Evolutionary conservation across 148 eudicot genomes (phyloP).

Genomic region (Dysphania ambrosioides): DNA sequence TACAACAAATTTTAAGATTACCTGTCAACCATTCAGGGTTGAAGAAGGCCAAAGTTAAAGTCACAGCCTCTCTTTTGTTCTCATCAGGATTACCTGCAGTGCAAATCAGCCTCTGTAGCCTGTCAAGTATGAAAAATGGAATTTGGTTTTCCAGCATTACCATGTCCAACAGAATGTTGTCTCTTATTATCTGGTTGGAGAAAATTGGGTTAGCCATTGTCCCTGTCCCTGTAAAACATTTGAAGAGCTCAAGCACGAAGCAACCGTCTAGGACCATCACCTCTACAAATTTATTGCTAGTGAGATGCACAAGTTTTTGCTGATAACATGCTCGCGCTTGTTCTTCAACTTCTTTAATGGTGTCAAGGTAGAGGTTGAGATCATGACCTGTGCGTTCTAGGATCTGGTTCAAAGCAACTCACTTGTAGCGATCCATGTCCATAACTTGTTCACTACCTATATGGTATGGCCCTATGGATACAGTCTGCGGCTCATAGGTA

Average conservation of each 20-base stretch:
- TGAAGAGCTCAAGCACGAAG: slow-evolving; percentile 57
- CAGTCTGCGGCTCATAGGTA: slow-evolving; percentile 15
- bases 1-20: not conserved
- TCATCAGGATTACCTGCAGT: not conserved
- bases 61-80: slow-evolving; percentile 21
- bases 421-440: slow-evolving; percentile 9
- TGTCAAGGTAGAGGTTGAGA: not conserved
- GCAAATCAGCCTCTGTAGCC: slow-evolving; percentile 27
- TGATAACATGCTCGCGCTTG: slow-evolving; percentile 24
- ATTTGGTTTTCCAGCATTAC: no score
- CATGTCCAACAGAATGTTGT: slow-evolving; percentile 20
- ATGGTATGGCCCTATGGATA: slow-evolving; percentile 25
- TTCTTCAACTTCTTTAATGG: slow-evolving; percentile 18
- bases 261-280: slow-evolving; percentile 33
- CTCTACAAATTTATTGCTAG: slow-evolving; percentile 25
- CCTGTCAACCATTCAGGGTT: slow-evolving; percentile 60
- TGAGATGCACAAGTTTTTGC: not conserved
- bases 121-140: slow-evolving; percentile 35
- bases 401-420: slow-evolving; percentile 9
- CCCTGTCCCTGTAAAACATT: slow-evolving; percentile 28
- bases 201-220: slow-evolving; percentile 36
- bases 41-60: slow-evolving; percentile 46
- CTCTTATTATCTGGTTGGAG: slow-evolving; percentile 42
- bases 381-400: slow-evolving; percentile 1
- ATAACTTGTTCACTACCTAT: not conserved